phyloP scores from a whole-genome alignment of 345 rosid genomes.

The Noccaea bulbosa region DNA sequence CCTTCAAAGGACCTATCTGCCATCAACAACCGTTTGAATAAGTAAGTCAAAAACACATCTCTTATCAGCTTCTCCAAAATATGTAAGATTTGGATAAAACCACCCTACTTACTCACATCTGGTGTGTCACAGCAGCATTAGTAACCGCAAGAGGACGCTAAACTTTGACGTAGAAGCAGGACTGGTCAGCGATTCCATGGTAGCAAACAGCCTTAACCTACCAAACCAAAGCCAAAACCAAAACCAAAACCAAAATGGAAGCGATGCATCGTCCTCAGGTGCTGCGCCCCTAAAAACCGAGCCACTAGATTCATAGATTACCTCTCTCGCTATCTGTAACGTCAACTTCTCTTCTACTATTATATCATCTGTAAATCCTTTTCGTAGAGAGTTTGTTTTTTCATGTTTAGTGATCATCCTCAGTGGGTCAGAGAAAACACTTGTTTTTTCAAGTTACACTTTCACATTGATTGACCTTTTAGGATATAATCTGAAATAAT shows the following conservation, averaged over 20 bases:
- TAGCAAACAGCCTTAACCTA: constrained; percentile 77
- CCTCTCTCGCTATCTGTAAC: neutral
- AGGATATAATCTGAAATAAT: neutral
- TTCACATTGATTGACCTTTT: neutral
- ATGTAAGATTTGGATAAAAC: constrained; percentile 5
- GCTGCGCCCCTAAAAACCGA: constrained; percentile 41
- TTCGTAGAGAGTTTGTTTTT: constrained; percentile 25
- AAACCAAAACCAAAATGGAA: constrained; percentile 35
- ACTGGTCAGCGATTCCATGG: constrained; percentile 93
- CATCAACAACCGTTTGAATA: constrained; percentile 83
- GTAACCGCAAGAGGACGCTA: constrained; percentile 66
- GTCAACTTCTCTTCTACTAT: constrained; percentile 4
- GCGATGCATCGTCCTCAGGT: constrained; percentile 39
- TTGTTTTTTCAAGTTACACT: neutral
- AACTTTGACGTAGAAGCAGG: constrained; percentile 88
- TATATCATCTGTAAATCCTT: constrained; percentile 34
- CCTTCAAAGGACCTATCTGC: constrained; percentile 95
- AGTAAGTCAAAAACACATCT: constrained; percentile 48
- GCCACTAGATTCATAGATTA: constrained; percentile 36
- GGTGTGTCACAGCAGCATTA: constrained; percentile 49
- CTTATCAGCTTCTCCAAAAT: neutral
- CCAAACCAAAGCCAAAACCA: constrained; percentile 51
- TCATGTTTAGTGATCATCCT: constrained; percentile 39
- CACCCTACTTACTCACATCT: constrained; percentile 4
- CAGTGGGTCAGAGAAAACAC: constrained; percentile 1